Evolutionary conservation across 2,329 filamentous ascomycete genomes (phyloP).

Genomic region (Trichoderma guizhouense): DNA sequence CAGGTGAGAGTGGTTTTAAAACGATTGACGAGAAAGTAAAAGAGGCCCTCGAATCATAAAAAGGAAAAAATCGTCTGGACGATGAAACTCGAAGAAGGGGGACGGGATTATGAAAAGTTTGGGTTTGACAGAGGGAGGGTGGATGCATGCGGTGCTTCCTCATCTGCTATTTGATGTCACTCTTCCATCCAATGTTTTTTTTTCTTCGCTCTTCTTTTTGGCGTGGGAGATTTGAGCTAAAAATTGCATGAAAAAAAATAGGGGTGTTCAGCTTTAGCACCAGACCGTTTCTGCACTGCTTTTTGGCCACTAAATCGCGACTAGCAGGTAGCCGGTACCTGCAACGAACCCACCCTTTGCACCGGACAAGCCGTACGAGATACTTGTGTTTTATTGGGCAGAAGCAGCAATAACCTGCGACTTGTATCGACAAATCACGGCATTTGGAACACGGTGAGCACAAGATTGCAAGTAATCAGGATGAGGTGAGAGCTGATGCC

Average conservation of each 20-base stretch:
- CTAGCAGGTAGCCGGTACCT: not conserved
- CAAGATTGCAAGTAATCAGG: not conserved
- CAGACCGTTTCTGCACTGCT: not conserved
- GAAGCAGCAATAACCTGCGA: not conserved
- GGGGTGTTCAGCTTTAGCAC: not conserved
- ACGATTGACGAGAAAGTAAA: conserved; percentile 14
- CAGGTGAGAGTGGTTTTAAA: not conserved
- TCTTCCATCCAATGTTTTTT: not conserved
- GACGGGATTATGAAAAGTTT: not conserved
- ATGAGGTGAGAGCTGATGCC: not conserved
- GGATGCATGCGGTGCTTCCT: conserved; percentile 9
- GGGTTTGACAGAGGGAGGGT: conserved; percentile 1
- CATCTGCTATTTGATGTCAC: conserved; percentile 2
- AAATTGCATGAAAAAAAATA: not conserved
- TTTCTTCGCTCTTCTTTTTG: not conserved
- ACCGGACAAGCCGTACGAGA: not conserved
- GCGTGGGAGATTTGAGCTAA: not conserved
- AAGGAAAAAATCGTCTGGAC: not conserved
- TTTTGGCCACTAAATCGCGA: not conserved
- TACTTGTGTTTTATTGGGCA: not conserved
- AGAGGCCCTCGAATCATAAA: not conserved
- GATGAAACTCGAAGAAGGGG: not conserved
- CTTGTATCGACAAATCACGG: not conserved
- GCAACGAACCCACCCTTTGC: not conserved
- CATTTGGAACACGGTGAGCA: not conserved